Base-by-base conservation (phyloP, 106 monocot species). In the Acanthochlamys bracteata region DNA sequence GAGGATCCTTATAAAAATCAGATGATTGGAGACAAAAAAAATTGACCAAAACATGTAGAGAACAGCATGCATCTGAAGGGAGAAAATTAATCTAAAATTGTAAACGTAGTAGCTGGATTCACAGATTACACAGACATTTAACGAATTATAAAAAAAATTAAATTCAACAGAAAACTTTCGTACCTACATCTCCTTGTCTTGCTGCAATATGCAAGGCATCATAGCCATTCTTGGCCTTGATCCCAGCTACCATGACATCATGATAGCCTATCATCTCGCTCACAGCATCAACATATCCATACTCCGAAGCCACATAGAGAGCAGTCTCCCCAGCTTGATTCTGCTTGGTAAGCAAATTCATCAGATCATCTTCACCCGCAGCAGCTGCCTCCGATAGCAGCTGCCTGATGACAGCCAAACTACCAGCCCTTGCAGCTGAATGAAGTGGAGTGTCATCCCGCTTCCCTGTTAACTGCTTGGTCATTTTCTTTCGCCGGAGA, bases 131-230 rank as follows among this genome's bases (percentile, higher is more conserved):
- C 1, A 33, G 33, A 33, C 6, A 6, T 3, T 3, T 33, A 33
- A 33, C 6, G 33, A 33, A 33, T 3, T 33, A 33, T 6, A 3
- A 11, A 41, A 20, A 62, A 41, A 10, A 41, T 41, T 17, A 49
- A 17, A 49, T 49, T 2, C 49, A 2, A 4, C 17, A 17, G 49
- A 1, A 17, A 49, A n/a, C 2, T 17, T 49, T 39, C 69, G 59
- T 87, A 91, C 88, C 91, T 78, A 80, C 78, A 85, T 98, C 91
- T 24, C 96, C 96, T 76, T 91, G 91, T 61, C 83, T 88, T 69
- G 96, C 91, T 25, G 96, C 84, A 10, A 98, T 77, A 54, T 85
- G 96, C 47, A 91, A 71, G 11, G 96, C 80, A 75, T 98, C 96
- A 54, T 88, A 91, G 19, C 96, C 91, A 78, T 85, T 91, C 66